Evolutionary conservation across 169 alveolate species (phyloP).

Genomic region (Plasmodium falciparum): DNA sequence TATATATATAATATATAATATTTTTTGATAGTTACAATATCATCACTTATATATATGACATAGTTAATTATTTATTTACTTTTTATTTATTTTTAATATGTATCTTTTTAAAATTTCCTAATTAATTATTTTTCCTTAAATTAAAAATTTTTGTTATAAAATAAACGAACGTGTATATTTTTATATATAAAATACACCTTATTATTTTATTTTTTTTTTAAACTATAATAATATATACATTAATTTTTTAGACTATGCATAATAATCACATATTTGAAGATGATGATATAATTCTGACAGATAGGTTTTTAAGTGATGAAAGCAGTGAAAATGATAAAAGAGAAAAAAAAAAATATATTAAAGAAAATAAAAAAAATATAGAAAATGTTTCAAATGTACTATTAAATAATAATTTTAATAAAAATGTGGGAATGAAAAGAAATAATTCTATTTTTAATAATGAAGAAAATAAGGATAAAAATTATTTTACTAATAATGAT

Average conservation of each 20-base stretch:
- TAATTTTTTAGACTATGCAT: too few relatives aligned
- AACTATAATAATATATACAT: conserved; percentile 10
- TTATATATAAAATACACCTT: neutral
- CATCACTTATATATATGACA: too few relatives aligned
- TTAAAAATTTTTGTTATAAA: too few relatives aligned
- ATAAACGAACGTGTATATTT: neutral
- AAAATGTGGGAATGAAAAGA: neutral
- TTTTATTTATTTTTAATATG: too few relatives aligned
- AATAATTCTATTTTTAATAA: neutral
- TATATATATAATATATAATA: too few relatives aligned
- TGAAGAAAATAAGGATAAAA: neutral
- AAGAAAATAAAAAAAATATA: neutral
- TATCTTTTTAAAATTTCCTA: too few relatives aligned
- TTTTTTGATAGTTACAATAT: too few relatives aligned
- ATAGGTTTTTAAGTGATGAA: conserved; percentile 25
- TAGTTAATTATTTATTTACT: too few relatives aligned
- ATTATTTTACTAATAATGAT: neutral
- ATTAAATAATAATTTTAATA: neutral
- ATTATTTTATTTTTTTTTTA: neutral
- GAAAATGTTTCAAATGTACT: neutral
- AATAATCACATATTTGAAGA: conserved; percentile 18
- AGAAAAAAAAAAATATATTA: conserved; percentile 2
- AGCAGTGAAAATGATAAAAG: conserved; percentile 18
- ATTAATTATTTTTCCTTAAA: too few relatives aligned
- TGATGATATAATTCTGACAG: conserved; percentile 36